Conservation (phyloP, 2,329 filamentous ascomycete species). For the Biscogniauxia marginata region DNA sequence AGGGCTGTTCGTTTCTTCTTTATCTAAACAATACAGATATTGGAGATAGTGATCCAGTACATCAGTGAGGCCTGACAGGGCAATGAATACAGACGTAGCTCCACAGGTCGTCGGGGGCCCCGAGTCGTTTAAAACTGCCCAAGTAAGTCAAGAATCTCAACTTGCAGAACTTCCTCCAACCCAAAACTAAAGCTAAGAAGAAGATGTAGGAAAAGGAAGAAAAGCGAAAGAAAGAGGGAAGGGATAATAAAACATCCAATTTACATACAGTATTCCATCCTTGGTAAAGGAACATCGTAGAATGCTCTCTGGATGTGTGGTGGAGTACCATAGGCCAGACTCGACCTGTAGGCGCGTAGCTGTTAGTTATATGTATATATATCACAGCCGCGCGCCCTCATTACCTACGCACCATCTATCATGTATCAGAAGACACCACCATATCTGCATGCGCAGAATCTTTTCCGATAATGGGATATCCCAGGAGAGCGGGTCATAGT, state of each 20-base stretch:
- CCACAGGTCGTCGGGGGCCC: slow-evolving; percentile 18
- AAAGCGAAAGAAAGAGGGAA: too few species aligned
- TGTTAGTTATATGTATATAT: not conserved
- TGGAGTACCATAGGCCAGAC: slow-evolving; percentile 53
- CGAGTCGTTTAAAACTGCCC: slow-evolving; percentile 21
- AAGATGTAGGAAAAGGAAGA: too few species aligned
- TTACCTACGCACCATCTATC: slow-evolving; percentile 54
- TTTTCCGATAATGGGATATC: slow-evolving; percentile 52
- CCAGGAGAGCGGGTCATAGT: slow-evolving; percentile 52
- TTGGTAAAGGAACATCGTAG: slow-evolving; percentile 48
- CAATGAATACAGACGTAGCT: slow-evolving; percentile 41
- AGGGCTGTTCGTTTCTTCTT: slow-evolving; percentile 18
- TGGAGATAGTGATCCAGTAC: slow-evolving; percentile 37
- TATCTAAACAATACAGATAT: slow-evolving; percentile 37
- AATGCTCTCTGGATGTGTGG: slow-evolving; percentile 44
- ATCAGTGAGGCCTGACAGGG: slow-evolving; percentile 44
- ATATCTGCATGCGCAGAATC: slow-evolving; percentile 49
- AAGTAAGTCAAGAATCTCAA: not conserved
- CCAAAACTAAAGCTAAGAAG: too few species aligned
- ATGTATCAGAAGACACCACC: slow-evolving; percentile 55
- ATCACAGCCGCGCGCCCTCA: not conserved
- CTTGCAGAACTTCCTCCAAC: too few species aligned
- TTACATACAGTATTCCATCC: slow-evolving; percentile 27
- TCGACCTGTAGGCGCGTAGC: slow-evolving; percentile 40
- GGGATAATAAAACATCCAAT: too few species aligned